Percentiles rank a stretch among this genome's conserved stretches.
These are phyloP conservation scores for Tephrocybe sp. DNA, from an alignment of 768 basidiomycete species.

Conservation along the genomic window DNA sequence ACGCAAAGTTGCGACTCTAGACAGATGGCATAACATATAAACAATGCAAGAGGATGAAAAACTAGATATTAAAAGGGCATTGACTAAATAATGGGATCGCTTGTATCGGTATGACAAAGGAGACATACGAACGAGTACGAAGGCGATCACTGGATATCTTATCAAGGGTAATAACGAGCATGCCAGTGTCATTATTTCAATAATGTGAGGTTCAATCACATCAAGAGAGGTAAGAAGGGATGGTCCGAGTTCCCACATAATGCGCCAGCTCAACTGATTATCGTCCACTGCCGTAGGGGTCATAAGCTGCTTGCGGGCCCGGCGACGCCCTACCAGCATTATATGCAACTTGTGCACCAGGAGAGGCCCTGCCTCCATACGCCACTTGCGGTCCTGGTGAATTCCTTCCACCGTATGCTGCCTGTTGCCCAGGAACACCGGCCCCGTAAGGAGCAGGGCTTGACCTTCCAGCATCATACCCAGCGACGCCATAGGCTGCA, in stretches of 20 bases:
- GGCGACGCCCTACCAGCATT: constrained; percentile 35
- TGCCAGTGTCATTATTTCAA: constrained; percentile 11
- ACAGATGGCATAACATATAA: constrained; percentile 6
- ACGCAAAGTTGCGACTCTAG: constrained; percentile 1
- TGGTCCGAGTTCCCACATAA: background rate
- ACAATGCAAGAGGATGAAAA: constrained; percentile 1
- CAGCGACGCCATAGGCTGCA: constrained; percentile 27
- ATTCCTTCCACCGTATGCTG: constrained; percentile 37
- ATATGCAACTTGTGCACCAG: constrained; percentile 44
- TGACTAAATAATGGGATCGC: constrained; percentile 3
- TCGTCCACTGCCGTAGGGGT: constrained; percentile 15
- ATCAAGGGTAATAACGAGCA: constrained; percentile 11
- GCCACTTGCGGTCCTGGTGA: constrained; percentile 32
- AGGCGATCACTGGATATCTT: constrained; percentile 3
- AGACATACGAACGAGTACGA: constrained; percentile 5
- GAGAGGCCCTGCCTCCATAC: constrained; percentile 31
- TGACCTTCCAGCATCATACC: constrained; percentile 31
- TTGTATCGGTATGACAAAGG: constrained; percentile 1
- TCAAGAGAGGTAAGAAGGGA: constrained; percentile 9
- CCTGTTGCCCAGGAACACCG: constrained; percentile 45
- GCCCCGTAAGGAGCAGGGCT: constrained; percentile 37
- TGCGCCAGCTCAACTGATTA: constrained; percentile 3
- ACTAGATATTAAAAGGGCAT: constrained; percentile 10
- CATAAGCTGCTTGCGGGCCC: constrained; percentile 42
- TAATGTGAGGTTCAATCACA: constrained; percentile 6